A percentile compares a stretch with the other conserved stretches of the same genome.
Conservation (phyloP, 176 grass and related monocot genomes). For the Hsuehochloa calcarea region DNA sequence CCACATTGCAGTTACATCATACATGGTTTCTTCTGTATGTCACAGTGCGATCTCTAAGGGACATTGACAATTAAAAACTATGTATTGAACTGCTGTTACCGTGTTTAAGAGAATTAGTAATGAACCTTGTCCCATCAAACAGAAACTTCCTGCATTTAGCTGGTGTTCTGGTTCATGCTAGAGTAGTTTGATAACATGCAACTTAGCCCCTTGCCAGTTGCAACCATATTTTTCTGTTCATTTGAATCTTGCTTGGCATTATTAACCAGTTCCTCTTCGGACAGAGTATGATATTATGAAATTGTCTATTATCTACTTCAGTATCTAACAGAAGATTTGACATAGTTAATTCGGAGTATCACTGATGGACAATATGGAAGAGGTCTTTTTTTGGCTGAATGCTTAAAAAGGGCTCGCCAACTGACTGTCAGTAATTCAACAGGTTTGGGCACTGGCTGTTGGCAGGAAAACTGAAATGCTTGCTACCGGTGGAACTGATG, state of each 20-base stretch:
- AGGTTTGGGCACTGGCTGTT: slow-evolving; percentile 86
- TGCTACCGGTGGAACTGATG: slow-evolving; percentile 86
- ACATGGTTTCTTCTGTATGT: slow-evolving; percentile 10
- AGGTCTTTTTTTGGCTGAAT: slow-evolving; percentile 13
- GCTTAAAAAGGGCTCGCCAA: not conserved
- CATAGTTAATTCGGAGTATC: not conserved
- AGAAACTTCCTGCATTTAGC: too few relatives aligned
- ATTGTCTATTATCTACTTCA: not conserved
- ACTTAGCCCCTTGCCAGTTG: not conserved
- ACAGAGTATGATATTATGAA: not conserved
- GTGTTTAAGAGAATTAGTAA: not conserved
- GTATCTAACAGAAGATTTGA: not conserved
- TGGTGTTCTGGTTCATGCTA: not conserved
- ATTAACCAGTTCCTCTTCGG: not conserved
- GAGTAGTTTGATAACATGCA: not conserved
- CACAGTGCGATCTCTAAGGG: not conserved
- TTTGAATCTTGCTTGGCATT: not conserved
- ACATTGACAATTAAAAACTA: not conserved
- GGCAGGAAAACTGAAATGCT: slow-evolving; percentile 88
- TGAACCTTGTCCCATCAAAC: not conserved
- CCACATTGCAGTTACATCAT: not conserved
- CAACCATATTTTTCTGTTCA: not conserved
- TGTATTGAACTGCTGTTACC: not conserved
- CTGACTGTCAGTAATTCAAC: slow-evolving; percentile 16
- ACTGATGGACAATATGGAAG: not conserved